phyloP scores from a whole-genome alignment of 169 alveolate genomes.

The Eimeria acervulina region DNA sequence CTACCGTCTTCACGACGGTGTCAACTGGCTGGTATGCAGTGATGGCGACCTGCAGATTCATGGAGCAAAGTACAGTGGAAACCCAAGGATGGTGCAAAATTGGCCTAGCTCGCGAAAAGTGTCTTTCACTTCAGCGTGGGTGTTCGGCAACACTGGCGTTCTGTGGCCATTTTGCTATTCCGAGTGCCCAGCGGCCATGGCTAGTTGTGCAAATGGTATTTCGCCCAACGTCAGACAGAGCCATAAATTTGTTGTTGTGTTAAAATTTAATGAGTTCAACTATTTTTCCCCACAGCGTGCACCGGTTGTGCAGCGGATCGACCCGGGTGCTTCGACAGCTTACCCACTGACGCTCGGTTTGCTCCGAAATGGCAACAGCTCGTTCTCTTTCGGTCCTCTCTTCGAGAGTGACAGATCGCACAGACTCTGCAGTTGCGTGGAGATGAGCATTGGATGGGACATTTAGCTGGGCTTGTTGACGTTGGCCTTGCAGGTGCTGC shows the following conservation, averaged over 20 bases:
- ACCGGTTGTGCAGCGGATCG: not conserved
- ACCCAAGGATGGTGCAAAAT: not conserved
- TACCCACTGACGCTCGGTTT: slow-evolving; percentile 89
- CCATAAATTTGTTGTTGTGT: not conserved
- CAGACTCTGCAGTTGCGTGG: slow-evolving; percentile 81
- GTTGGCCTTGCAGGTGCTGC: slow-evolving; percentile 37
- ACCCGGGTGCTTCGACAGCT: slow-evolving; percentile 43
- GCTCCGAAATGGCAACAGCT: slow-evolving; percentile 86
- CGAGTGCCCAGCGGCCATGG: not conserved
- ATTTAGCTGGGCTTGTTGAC: slow-evolving; percentile 64
- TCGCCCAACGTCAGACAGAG: not conserved
- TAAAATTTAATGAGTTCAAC: not conserved
- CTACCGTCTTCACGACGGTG: slow-evolving; percentile 88
- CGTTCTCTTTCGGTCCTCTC: slow-evolving; percentile 85
- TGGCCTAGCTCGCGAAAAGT: not conserved
- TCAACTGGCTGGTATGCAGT: slow-evolving; percentile 90
- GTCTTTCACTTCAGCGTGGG: not conserved
- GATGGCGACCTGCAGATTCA: slow-evolving; percentile 86
- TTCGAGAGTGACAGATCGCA: slow-evolving; percentile 81
- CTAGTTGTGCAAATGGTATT: not conserved
- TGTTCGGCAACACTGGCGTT: not conserved
- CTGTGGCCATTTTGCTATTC: not conserved
- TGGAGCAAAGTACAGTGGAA: not conserved
- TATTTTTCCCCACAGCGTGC: not conserved
- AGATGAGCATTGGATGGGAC: slow-evolving; percentile 70